Evolutionary conservation across 257 asterid genomes (phyloP), one percentile per base, ranked within the genome.

Genomic region (Galeopsis tetrahit): DNA sequence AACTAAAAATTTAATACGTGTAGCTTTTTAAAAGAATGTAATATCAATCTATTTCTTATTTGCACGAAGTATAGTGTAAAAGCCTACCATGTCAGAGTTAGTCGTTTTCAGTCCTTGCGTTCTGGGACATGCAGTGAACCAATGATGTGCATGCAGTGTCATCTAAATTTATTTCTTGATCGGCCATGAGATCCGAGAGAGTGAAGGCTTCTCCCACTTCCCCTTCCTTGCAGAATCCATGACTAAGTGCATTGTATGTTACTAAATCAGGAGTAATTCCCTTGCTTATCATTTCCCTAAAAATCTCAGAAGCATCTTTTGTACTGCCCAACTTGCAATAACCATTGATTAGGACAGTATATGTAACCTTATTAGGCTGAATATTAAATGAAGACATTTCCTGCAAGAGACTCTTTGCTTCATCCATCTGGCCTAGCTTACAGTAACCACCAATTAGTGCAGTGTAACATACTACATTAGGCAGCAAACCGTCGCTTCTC

Each of bases 381-480:
- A 87, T 39, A 33, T 78, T 72, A 48, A 63, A 72, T 7, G 85
- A 86, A 75, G 78, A 78, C 98, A 93, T 93, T 80, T 90, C 96
- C 77, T 74, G 80, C 81, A 86, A 84, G 53, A 84, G 68, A 73
- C 60, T 70, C 82, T 71, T 83, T 17, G 76, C 96, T 79, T 84
- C 87, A 63, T 83, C 82, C 90, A 89, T 90, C 77, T 81, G 90
- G 28, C 97, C 97, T 69, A 87, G 59, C 83, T 84, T 90, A 79
- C 96, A 87, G 73, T 82, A 87, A 59, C 98, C 96, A 72, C 87
- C 82, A 31, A 93, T 82, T 34, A 93, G 73, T 33, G 96, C 97
- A 69, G 98, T 93, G 76, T 89, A 90, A 75, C 96, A 87, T 62
- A 90, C 83, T 74, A 90, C 96, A 77, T 90, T 67, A 15, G 96